Base-by-base conservation (phyloP, 345 rosid species). In the Citrus sp. region DNA sequence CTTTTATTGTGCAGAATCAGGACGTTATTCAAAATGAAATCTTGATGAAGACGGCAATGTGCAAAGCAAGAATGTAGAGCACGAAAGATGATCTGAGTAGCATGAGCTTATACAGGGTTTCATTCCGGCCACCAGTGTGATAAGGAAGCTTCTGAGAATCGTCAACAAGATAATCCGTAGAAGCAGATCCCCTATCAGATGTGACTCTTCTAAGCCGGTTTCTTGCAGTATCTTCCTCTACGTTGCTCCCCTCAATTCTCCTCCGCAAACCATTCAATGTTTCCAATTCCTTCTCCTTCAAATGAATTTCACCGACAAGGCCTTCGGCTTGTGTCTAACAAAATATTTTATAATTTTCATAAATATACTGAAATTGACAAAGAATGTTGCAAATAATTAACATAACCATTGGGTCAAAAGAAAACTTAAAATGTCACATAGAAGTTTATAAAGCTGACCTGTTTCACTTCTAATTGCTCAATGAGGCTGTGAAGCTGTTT, bases 381-480 rank as follows among this genome's bases (percentile, higher is more conserved):
- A 16, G n/a, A 51, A 76, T 66, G 10, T 35, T 73, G 28, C 46
- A 42, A 27, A 49, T 30, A 78, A 2, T 16, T 54, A 77, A 25
- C 56, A 21, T 60, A 70, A 80, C 49, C 13, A 4, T 64, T 46
- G 25, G 38, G 12, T 38, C 58, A 13, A 54, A 74, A 30, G 32
- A 69, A 14, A 62, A 76, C 27, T 30, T 38, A 5, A 24, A 28
- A 67, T 60, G 16, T 19, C 22, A 68, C 7, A 54, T 9, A 61
- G 9, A 35, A 65, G 51, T 67, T 64, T 38, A 75, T 35, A 67
- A 77, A 82, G 76, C 62, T 56, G 59, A 96, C 99, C 94, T 96
- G 98, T 77, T 96, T 94, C 72, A 83, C 88, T 69, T 90, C 98
- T 79, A 92, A 87, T 88, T 96, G 99, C 88, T 96, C 98, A 71